A percentile compares a stretch with the other conserved stretches of the same genome.
Conservation (phyloP, 2,329 filamentous ascomycete genomes). For the Arthrobotrys pseudoclavata region DNA sequence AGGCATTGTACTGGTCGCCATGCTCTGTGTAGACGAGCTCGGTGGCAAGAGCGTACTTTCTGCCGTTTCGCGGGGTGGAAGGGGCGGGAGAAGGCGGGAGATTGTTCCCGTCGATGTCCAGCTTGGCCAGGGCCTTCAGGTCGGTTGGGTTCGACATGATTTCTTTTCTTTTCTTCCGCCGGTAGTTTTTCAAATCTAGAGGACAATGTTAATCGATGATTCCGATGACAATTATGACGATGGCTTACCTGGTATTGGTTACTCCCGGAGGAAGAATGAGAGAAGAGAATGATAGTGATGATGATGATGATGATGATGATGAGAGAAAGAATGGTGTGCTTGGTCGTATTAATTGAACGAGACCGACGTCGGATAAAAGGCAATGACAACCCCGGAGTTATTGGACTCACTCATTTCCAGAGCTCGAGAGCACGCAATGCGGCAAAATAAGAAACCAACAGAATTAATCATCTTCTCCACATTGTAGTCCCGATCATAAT, state of each 20-base stretch:
- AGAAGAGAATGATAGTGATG: no score
- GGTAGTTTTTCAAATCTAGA: no score
- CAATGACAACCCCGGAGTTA: neutral
- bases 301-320: no score
- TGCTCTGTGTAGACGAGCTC: slow-evolving; percentile 96
- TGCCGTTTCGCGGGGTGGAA: slow-evolving; percentile 86
- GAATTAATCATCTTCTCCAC: no score
- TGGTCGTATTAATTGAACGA: no score
- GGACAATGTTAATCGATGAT: no score
- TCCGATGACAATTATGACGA: no score
- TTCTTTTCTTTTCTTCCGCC: neutral
- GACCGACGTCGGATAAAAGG: slow-evolving; percentile 52
- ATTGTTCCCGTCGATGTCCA: slow-evolving; percentile 86
- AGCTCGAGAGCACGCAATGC: neutral
- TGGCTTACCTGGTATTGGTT: no score
- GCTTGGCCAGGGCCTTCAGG: slow-evolving; percentile 71
- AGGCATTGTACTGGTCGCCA: slow-evolving; percentile 96
- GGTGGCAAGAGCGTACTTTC: slow-evolving; percentile 92
- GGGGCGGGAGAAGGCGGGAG: slow-evolving; percentile 92
- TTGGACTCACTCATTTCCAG: no score
- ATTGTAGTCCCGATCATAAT: no score
- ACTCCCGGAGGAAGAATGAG: neutral
- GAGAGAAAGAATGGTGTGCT: no score
- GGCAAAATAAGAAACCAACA: no score
- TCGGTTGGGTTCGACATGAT: slow-evolving; percentile 50